Evolutionary conservation across 2,329 filamentous ascomycete genomes (phyloP), one percentile per base, ranked within the genome.

Genomic region (Pseudogymnoascus sp.): DNA sequence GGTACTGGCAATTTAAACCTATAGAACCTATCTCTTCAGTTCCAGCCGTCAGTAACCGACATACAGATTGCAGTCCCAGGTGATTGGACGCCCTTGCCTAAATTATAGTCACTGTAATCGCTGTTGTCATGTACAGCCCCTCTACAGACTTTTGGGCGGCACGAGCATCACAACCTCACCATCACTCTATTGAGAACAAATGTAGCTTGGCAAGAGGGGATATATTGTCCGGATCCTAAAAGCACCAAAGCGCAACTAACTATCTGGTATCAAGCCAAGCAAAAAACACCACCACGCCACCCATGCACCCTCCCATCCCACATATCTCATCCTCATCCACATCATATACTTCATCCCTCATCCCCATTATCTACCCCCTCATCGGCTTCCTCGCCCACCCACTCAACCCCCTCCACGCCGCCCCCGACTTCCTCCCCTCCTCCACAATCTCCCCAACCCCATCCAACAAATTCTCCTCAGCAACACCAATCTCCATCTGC

Each of bases 401-500:
- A 64, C 78, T 84, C 65, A 89, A 74, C 76, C 83, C 79, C 63
- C 86, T 78, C 75, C 83, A 87, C 8, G 80, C 84, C 2, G 84
- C 80, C 52, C 82, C 84, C 69, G 79, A 80, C 60, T 75, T 74
- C 58, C 85, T 77, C 1, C 85, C 86, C 72, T 89, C 86, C 72
- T 88, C 84, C 60, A 89, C 76, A 35, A 88, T 78, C 39, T 79
- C 79, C 30, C 84, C 79, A 5, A 88, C 81, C 23, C 82, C 82
- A 30, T 85, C 82, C 58, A 88, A 78, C 68, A 80, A 83, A 72
- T 82, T 82, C 64, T 80, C 82, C 6, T 84, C 83, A 75, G 84
- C 80, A 61, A 91, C 87, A 25, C 90, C 89, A 71, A 91, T 94
- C 79, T 97, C 92, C 77, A 88, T 84, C 77, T 94, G 90, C 70